Evolutionary conservation across 768 basidiomycete species (phyloP).

Genomic region (Tulasnella calospora): DNA sequence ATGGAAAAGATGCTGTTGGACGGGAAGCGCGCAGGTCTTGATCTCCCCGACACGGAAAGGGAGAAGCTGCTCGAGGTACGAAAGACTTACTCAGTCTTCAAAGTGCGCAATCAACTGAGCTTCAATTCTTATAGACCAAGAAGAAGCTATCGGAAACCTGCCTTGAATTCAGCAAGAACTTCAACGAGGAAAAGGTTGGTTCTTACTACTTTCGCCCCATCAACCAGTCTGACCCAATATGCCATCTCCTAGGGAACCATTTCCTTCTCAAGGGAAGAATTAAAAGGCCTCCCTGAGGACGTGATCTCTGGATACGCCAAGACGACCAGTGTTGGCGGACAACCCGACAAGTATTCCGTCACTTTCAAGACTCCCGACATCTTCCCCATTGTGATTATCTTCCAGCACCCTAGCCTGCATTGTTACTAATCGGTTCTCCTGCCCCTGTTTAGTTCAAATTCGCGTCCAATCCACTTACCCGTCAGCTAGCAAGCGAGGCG

Average conservation of each 20-base stretch:
- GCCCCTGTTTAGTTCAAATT: constrained; percentile 60
- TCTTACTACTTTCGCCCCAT: not conserved
- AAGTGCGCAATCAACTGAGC: not conserved
- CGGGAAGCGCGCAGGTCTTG: constrained; percentile 73
- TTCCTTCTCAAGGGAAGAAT: constrained; percentile 63
- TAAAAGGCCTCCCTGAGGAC: constrained; percentile 74
- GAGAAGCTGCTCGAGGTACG: constrained; percentile 45
- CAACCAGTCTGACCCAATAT: constrained; percentile 13
- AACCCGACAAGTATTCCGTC: constrained; percentile 59
- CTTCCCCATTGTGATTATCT: constrained; percentile 50
- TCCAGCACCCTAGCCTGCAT: not conserved
- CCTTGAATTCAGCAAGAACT: constrained; percentile 82
- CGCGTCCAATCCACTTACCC: constrained; percentile 64
- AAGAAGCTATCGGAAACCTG: constrained; percentile 73
- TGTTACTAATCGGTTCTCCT: not conserved
- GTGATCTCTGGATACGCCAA: constrained; percentile 74
- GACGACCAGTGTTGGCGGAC: constrained; percentile 47
- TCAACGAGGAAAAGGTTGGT: constrained; percentile 77
- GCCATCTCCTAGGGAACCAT: constrained; percentile 47
- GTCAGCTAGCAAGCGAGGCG: constrained; percentile 58
- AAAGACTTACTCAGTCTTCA: not conserved
- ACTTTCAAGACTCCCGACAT: constrained; percentile 82
- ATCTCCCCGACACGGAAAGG: constrained; percentile 59
- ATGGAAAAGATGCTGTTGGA: constrained; percentile 78
- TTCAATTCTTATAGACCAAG: constrained; percentile 43